A percentile compares a stretch with the other conserved stretches of the same genome.
phyloP scores from a whole-genome alignment of 495 filamentous ascomycete species.

The Aspergillus asperescens region DNA sequence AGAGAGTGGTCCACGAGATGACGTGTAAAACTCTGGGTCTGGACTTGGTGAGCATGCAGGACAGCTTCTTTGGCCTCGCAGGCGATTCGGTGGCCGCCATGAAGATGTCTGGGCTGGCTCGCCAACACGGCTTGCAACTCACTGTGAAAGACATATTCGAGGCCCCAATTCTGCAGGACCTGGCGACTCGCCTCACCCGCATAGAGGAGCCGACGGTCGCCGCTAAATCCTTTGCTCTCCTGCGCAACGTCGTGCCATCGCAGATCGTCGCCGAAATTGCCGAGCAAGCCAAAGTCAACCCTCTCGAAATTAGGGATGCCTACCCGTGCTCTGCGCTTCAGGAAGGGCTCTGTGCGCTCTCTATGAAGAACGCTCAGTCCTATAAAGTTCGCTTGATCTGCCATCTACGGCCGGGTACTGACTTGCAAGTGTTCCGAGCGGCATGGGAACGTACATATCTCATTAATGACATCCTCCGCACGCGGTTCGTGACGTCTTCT shows the following conservation, averaged over 20 bases:
- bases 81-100: not conserved
- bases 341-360: slow-evolving; percentile 46
- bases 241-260: not conserved
- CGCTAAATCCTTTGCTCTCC: not conserved
- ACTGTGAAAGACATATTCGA: not conserved
- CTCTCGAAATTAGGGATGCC: slow-evolving; percentile 38
- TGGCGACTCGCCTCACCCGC: not conserved
- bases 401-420: not conserved
- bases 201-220: not conserved
- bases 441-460: slow-evolving; percentile 9
- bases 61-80: not conserved
- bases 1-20: not conserved
- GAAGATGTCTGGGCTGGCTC: not conserved
- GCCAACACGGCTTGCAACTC: not conserved
- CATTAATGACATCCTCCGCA: slow-evolving; percentile 26
- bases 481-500: slow-evolving; percentile 26
- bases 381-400: not conserved
- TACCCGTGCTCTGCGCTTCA: slow-evolving; percentile 53
- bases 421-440: not conserved
- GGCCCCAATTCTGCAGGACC: not conserved
- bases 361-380: not conserved
- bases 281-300: not conserved
- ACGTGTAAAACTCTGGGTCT: not conserved
- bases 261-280: not conserved
- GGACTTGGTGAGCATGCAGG: not conserved